Base-by-base conservation (phyloP, 2,329 filamentous ascomycete species). In the Blastomyces gilchristii region DNA sequence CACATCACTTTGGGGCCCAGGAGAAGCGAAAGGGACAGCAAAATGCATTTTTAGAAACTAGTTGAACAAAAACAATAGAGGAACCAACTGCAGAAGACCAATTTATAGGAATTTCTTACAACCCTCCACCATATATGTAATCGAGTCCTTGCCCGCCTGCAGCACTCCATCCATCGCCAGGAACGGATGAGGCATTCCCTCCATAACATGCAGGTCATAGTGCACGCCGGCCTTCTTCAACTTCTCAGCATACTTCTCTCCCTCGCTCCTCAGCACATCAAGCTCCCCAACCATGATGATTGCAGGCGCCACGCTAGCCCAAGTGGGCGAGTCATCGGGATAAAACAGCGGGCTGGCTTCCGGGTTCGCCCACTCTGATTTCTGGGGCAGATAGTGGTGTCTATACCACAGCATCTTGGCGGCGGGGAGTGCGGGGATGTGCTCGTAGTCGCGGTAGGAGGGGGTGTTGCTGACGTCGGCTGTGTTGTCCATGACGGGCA, bases 361-460 rank as follows among this genome's bases (percentile, higher is more conserved):
- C 0, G 80, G 79, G 43, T 82, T 73, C 2, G 69, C 67, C 77
- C 81, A 79, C 61, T 79, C 76, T 1, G 68, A 69, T 31, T 74
- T 63, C 52, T 80, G 72, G 0, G 82, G 82, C 1, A 86, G 76
- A 71, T 85, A 85, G 69, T 83, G 80, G 22, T 77, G 69, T n/a
- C 83, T 76, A 68, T 83, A 86, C 83, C 83, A 85, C 58, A 82
- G 69, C 83, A 85, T 85, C 71, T 85, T 85, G 2, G 73, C 73
- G 0, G 82, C 81, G 0, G 83, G 80, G 1, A 85, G 75, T 0
- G 82, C 81, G 0, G 82, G 78, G 0, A 79, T 77, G 67, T 79
- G 74, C 67, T 83, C 75, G 68, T 82, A 83, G 54, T 79, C 76
- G 18, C 71, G 74, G 76, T 81, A 86, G 2, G 81, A 80, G 0